Evolutionary conservation across 805 yeast species (phyloP), one percentile per base, ranked within the genome.

Genomic region (Starmera caribaea): DNA sequence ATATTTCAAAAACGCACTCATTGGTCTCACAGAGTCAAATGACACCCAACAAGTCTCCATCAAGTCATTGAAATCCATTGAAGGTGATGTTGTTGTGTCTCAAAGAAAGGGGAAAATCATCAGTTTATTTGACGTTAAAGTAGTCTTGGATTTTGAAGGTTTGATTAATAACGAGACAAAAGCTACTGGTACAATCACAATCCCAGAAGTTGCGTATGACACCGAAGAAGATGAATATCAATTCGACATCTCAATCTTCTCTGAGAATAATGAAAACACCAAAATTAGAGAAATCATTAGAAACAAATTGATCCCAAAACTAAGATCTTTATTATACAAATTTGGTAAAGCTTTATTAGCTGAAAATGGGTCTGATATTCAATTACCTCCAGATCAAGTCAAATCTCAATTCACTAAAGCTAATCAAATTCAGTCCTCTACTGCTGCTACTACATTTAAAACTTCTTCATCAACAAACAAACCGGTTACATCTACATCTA

Each of bases 41-140:
- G 44, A 26, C 53, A 2, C 46, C 3, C 53, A 62, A 6, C 68
- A 54, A 16, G 66, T 62, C 12, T 49, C 53, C 26, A 54, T 62
- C 13, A 40, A 61, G 11, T 51, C 54, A 3, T 60, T 75, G 10
- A 54, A 63, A 5, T 60, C 69, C 3, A 48, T 90, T 16, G 95
- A 85, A 52, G 99, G 99, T 39, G 99, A 92, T 53, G 95, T 89
- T 47, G 98, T 89, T 57, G 97, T 92, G 27, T 82, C 87, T 49
- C 98, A 92, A 66, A 78, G 98, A 52, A 92, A 92, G 61, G 98
- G 99, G 13, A 89, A 90, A 60, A 94, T 90, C 21, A 89, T 92
- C 51, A 83, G 95, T 5, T 63, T 92, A 43, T 92, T 87, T 60
- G 98, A 92, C 53, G 66, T 92, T 56, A 73, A 78, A 45, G 44